Evolutionary conservation across 345 rosid genomes (phyloP).

Genomic region (Eucalyptus pauciflora): DNA sequence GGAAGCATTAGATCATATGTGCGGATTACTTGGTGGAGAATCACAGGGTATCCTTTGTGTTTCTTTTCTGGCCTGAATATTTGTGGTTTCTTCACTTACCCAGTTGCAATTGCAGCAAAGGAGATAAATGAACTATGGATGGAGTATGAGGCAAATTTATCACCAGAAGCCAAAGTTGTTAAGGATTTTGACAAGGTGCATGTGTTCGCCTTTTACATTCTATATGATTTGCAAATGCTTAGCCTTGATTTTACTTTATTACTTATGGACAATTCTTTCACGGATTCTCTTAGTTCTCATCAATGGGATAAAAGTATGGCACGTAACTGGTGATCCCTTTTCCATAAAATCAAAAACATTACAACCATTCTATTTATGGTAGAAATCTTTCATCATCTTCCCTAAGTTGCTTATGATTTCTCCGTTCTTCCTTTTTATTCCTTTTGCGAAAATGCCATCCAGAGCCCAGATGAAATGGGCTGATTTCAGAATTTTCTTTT

Average conservation of each 20-base stretch:
- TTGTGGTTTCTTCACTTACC: not conserved
- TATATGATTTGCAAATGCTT: not conserved
- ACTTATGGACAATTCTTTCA: not conserved
- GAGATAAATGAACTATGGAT: conserved; percentile 71
- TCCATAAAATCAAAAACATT: not conserved
- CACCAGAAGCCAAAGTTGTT: conserved; percentile 91
- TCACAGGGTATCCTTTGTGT: conserved; percentile 38
- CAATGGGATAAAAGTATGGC: not conserved
- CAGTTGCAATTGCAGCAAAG: conserved; percentile 31
- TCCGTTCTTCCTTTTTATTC: not conserved
- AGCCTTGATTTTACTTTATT: not conserved
- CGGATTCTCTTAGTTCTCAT: not conserved
- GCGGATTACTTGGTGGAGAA: conserved; percentile 80
- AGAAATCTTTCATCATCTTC: not conserved
- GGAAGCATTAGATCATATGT: conserved; percentile 88
- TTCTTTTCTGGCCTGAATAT: not conserved
- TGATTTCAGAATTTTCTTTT: not conserved
- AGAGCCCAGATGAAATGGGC: not conserved
- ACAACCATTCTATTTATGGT: not conserved
- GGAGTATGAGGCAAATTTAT: conserved; percentile 84
- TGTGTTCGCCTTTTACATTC: not conserved
- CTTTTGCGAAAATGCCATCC: not conserved
- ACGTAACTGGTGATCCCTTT: not conserved
- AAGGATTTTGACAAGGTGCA: conserved; percentile 90
- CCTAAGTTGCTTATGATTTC: not conserved